Percentiles rank a stretch among this genome's conserved stretches.
phyloP scores from a whole-genome alignment of 176 grass and related monocot species.

The Dactylis glomerata region DNA sequence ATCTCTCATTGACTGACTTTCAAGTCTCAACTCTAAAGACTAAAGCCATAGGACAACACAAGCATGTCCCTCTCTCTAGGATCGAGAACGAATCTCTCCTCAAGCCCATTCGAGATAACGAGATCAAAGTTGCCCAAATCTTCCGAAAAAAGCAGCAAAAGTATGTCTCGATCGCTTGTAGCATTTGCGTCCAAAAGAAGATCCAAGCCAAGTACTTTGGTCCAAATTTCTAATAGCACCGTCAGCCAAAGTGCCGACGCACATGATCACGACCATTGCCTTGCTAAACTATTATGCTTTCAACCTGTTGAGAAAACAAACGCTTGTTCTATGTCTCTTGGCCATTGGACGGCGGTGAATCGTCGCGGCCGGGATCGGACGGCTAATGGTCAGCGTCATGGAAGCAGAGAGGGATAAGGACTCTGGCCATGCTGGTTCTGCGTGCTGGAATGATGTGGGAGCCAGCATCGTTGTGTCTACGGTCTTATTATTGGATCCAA shows the following conservation, averaged over 20 bases:
- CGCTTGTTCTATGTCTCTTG: background rate
- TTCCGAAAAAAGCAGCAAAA: background rate
- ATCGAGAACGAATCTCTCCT: background rate
- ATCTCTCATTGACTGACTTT: background rate
- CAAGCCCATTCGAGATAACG: background rate
- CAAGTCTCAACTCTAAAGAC: background rate
- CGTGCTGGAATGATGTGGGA: conserved; percentile 15
- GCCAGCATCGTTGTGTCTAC: background rate
- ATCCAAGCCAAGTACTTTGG: conserved; percentile 19
- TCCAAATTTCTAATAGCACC: background rate
- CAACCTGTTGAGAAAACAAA: background rate
- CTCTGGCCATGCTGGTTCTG: background rate
- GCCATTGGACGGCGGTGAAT: background rate
- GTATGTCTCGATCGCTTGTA: background rate
- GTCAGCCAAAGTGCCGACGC: background rate
- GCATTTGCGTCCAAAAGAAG: conserved; percentile 12
- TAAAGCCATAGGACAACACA: background rate
- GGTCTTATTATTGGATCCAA: conserved; percentile 16
- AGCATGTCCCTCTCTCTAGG: background rate
- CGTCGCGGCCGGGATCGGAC: background rate
- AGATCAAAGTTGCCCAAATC: conserved; percentile 25
- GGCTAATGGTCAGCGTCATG: background rate
- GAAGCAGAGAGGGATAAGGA: conserved; percentile 13
- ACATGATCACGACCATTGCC: background rate
- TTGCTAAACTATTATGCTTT: background rate